phyloP scores from a whole-genome alignment of 257 asterid species.

The Solanum rostratum region DNA sequence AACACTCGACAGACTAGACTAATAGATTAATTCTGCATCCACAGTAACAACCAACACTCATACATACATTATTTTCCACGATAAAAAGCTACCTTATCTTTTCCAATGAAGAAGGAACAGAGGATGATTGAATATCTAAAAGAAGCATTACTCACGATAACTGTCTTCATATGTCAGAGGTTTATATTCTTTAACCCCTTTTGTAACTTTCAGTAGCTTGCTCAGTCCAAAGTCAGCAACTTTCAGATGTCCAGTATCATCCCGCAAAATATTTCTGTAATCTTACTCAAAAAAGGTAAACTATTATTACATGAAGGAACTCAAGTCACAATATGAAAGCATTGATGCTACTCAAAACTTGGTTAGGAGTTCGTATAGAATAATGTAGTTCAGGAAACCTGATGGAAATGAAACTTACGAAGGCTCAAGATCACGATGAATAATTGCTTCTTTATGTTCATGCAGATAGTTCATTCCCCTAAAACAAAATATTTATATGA shows the following conservation, averaged over 20 bases:
- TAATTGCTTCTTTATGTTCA: conserved; percentile 64
- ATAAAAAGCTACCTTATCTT: neutral
- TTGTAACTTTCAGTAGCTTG: conserved; percentile 68
- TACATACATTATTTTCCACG: neutral
- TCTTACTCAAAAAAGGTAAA: neutral
- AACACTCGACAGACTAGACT: neutral
- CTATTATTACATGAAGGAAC: neutral
- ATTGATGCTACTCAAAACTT: neutral
- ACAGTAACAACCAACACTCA: neutral
- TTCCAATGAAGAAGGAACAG: neutral
- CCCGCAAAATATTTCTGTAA: conserved; percentile 85
- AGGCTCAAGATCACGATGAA: conserved; percentile 94
- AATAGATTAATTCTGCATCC: neutral
- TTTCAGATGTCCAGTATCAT: conserved; percentile 91
- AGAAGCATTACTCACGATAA: conserved; percentile 55
- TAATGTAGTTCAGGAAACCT: neutral
- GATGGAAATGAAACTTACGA: conserved; percentile 44
- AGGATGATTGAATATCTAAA: neutral
- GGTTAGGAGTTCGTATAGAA: neutral
- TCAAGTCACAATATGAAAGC: neutral
- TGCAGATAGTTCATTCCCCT: conserved; percentile 97
- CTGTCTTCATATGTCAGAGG: conserved; percentile 40
- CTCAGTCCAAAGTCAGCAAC: conserved; percentile 96
- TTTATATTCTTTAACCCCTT: conserved; percentile 53
- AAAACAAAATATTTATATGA: conserved; percentile 13